These are phyloP conservation scores for Diaporthe sp. DNA, from an alignment of 2,329 filamentous ascomycete genomes.

Conservation along the genomic window DNA sequence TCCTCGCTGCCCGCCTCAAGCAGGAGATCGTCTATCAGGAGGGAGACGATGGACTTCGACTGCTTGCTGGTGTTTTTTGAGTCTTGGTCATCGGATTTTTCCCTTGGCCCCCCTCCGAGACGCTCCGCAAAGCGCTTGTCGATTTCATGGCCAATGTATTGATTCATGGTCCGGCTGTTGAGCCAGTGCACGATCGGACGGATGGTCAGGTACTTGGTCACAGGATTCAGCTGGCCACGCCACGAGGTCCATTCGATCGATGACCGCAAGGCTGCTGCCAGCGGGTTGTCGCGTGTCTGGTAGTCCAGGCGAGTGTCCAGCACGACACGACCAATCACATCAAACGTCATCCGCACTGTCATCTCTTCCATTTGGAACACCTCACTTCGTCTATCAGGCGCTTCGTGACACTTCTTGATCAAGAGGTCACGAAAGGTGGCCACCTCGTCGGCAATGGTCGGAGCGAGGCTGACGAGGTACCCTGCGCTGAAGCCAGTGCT, in stretches of 20 bases:
- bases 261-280: conserved; percentile 42
- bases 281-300: conserved; percentile 42
- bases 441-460: conserved; percentile 43
- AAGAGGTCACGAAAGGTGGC: conserved; percentile 42
- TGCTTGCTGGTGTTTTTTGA: neutral
- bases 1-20: neutral
- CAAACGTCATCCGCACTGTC: conserved; percentile 45
- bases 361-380: conserved; percentile 45
- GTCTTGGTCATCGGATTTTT: neutral
- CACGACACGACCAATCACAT: conserved; percentile 44
- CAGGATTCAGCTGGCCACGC: conserved; percentile 43
- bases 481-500: conserved; percentile 44
- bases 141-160: conserved; percentile 43
- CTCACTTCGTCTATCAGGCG: neutral
- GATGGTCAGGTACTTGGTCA: conserved; percentile 40
- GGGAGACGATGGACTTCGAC: conserved; percentile 39
- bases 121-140: conserved; percentile 44
- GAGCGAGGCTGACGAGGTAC: conserved; percentile 42
- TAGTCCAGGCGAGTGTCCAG: conserved; percentile 45
- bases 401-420: conserved; percentile 24
- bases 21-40: neutral
- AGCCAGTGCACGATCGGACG: conserved; percentile 44
- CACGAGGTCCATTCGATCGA: conserved; percentile 44
- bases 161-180: conserved; percentile 43
- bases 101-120: too few relatives aligned